A percentile compares a stretch with the other conserved stretches of the same genome.
Evolutionary conservation across 2,329 filamentous ascomycete genomes (phyloP).

Genomic region (Phialemonium atrogriseum): DNA sequence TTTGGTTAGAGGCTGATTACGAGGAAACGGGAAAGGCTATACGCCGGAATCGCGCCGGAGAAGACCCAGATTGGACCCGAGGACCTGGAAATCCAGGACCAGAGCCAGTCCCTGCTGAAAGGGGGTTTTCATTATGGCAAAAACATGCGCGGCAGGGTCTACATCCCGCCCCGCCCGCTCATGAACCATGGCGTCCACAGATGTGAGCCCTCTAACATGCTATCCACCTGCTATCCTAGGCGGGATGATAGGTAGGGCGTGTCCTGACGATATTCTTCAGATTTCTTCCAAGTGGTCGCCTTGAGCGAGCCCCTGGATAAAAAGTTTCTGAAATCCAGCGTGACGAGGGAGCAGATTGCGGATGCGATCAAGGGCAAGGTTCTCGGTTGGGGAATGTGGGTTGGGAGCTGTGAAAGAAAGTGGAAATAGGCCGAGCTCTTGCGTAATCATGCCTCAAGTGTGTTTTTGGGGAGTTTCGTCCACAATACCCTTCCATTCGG

Average conservation of each 20-base stretch:
- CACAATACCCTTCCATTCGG: no score
- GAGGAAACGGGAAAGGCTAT: constrained; percentile 20
- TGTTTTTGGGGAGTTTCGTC: no score
- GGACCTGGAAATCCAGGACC: constrained; percentile 28
- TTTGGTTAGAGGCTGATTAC: no score
- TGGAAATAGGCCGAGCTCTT: no score
- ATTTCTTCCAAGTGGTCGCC: constrained; percentile 41
- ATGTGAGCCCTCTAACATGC: constrained; percentile 23
- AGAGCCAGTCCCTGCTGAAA: constrained; percentile 20
- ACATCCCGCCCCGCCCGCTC: constrained; percentile 36
- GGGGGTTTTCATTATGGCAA: constrained; percentile 39
- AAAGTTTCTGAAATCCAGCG: constrained; percentile 24
- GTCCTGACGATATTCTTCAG: constrained; percentile 13
- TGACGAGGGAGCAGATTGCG: constrained; percentile 33
- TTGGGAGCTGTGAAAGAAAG: constrained; percentile 33
- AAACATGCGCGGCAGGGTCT: constrained; percentile 30
- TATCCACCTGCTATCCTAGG: neutral
- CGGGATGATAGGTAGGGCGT: no score
- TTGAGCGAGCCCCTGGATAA: constrained; percentile 33
- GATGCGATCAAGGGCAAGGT: constrained; percentile 37
- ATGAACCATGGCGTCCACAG: constrained; percentile 42
- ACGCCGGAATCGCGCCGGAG: constrained; percentile 27
- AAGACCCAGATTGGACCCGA: constrained; percentile 22
- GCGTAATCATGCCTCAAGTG: no score
- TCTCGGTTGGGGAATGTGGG: constrained; percentile 40